Base-by-base conservation (phyloP, 768 basidiomycete species). In the Hydnomerulius pinastri region DNA sequence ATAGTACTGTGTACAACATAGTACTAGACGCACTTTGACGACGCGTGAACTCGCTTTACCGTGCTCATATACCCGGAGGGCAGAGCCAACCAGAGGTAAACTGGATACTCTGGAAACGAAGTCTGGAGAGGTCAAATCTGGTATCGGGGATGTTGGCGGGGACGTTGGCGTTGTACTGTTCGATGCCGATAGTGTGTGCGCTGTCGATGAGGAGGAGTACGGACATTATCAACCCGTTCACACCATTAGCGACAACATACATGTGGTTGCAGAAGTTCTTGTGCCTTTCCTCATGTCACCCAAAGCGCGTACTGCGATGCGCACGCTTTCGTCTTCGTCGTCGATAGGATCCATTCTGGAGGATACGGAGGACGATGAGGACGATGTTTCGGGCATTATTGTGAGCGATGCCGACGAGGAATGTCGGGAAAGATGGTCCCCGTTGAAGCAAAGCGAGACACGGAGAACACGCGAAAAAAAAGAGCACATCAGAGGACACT, bases 31-130 rank as follows among this genome's bases (percentile, higher is more conserved):
- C 52, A 90, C 91, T 77, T 93, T 92, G 56, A 94, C 89, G 38
- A 93, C 88, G 29, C 88, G 74, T 9, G 90, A 92, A 56, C 81
- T 83, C 6, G 87, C 88, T 68, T 93, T 94, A 37, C 86, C 85
- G 17, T 90, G 83, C 63, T 92, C 90, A 57, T 92, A 92, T 0
- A 79, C 85, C 10, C 83, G 70, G 15, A 92, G 60, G 1, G 89
- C 91, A 18, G 81, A 79, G 56, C 82, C 82, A 8, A 93, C 83
- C 43, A 91, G 73, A 0, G 91, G 91, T 8, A 92, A 52, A 51
- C 76, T 79, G 2, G 87, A 80, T 58, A 92, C 79, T 36, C 90
- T 71, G 30, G 78, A 72, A 4, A 82, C 74, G 48, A 81, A 71
- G 35, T 63, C 67, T 12, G 69, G 57, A 11, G 57, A 43, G 2